Evolutionary conservation across 331 rosid species (phyloP), one percentile per base, ranked within the genome.

Genomic region (Acacia concinna): DNA sequence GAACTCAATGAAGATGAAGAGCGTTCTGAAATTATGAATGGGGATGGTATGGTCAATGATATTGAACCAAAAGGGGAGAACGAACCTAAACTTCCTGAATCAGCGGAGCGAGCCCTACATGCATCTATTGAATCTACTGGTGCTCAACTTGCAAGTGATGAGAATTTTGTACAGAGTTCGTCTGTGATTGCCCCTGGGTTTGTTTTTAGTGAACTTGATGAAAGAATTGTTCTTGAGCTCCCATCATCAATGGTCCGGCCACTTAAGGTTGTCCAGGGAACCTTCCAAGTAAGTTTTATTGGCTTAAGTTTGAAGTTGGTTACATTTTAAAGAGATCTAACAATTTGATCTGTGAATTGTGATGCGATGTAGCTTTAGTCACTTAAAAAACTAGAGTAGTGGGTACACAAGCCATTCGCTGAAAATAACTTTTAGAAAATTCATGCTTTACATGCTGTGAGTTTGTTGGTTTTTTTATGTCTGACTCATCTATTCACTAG

Each of bases 191-290:
- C 91, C 10, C 84, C 94, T 78, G 99, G 99, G 28, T 90, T 85
- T 84, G 91, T 96, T 84, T 97, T 97, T 13, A 91, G 96, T 80
- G 98, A 91, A 78, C 82, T 81, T 73, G 98, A 91, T 85, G 99
- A 96, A 89, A 93, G 93, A 86, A 96, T 96, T 81, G 84, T 93
- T 85, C 88, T 91, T 28, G 99, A 96, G 90, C 86, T 96, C 78
- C 89, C 98, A 49, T 87, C 98, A 73, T 89, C 94, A 32, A 91
- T 96, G 97, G 99, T 96, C 78, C 92, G 91, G 71, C 97, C 99
- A 78, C 92, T 93, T 72, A 90, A 86, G 85, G 91, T 96, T 76
- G 73, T 93, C 66, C 87, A 84, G 28, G 99, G 99, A 87, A 93
- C 92, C 66, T 96, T 96, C 86, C 99, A 96, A 89, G 99, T 89